Conservation (phyloP, 2,329 filamentous ascomycete species). For the Pseudocercospora vitis region DNA sequence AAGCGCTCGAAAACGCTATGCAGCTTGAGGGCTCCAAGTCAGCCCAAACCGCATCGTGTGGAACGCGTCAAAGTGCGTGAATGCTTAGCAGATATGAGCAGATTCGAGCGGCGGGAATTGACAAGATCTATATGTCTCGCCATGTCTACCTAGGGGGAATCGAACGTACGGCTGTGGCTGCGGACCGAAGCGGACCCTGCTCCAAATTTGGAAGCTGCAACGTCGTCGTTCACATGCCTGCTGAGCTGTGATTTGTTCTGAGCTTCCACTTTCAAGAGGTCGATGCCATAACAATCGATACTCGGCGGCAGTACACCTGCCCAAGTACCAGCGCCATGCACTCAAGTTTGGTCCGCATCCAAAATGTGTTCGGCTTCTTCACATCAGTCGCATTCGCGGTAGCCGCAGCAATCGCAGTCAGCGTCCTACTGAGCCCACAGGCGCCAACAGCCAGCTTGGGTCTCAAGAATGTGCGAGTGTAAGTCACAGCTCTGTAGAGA, state of each 20-base stretch:
- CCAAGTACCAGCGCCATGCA: conserved; percentile 65
- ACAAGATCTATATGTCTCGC: no score
- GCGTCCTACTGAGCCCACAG: conserved; percentile 70
- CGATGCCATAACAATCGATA: not conserved
- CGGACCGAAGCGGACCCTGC: conserved; percentile 2
- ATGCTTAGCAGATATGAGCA: not conserved
- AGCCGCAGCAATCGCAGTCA: conserved; percentile 75
- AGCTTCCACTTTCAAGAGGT: not conserved
- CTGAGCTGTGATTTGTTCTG: not conserved
- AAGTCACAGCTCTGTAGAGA: no score
- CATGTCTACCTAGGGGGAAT: no score
- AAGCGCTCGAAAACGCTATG: no score
- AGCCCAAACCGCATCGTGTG: no score
- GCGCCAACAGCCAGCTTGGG: conserved; percentile 65
- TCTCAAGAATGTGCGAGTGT: conserved; percentile 83
- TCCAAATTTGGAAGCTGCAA: conserved; percentile 2
- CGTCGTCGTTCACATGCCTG: not conserved
- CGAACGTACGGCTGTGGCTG: not conserved
- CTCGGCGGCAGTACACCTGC: not conserved
- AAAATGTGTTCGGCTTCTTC: conserved; percentile 97
- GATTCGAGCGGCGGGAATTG: not conserved
- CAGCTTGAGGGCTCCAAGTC: no score
- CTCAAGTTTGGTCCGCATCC: conserved; percentile 77
- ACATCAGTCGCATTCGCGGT: conserved; percentile 87
- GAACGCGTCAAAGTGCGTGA: no score